Conservation (phyloP, 164 flowering plant species). For the Chimonanthus praecox region DNA sequence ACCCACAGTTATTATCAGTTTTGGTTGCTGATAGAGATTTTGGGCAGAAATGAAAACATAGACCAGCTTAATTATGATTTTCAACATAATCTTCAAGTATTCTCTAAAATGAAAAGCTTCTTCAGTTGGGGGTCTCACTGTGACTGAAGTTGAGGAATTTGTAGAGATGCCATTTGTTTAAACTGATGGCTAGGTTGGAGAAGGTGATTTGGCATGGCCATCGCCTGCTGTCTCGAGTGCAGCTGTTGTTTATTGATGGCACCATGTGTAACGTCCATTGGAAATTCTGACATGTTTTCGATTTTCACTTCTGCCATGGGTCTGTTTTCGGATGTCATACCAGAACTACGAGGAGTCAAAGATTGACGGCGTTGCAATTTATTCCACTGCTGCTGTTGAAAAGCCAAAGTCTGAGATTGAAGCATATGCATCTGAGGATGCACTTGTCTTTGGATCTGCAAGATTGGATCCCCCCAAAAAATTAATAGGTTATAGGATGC, state of each 20-base stretch:
- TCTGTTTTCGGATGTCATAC: conserved; percentile 52
- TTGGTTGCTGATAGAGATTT: neutral
- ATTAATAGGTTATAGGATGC: neutral
- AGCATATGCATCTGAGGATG: conserved; percentile 73
- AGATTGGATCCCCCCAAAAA: neutral
- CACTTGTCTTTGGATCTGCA: conserved; percentile 60
- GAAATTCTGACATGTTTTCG: conserved; percentile 61
- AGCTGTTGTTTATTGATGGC: conserved; percentile 45
- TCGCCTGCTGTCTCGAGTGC: conserved; percentile 66
- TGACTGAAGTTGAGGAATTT: conserved; percentile 62
- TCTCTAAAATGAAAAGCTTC: neutral
- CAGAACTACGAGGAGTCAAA: conserved; percentile 37
- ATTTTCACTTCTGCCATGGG: conserved; percentile 75
- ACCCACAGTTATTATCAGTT: neutral
- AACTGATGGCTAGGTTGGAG: conserved; percentile 51
- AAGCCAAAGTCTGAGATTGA: conserved; percentile 48
- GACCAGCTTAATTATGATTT: neutral
- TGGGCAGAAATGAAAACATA: neutral
- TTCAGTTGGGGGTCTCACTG: conserved; percentile 40
- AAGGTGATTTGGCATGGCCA: conserved; percentile 52
- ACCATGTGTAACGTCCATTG: conserved; percentile 46
- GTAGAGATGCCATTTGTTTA: conserved; percentile 61
- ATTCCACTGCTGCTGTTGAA: conserved; percentile 74
- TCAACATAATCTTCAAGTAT: neutral
- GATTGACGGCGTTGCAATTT: conserved; percentile 50